Percentiles rank a stretch among this genome's conserved stretches.
Evolutionary conservation across 2,329 filamentous ascomycete species (phyloP).

Genomic region (Paramyrothecium roridum): DNA sequence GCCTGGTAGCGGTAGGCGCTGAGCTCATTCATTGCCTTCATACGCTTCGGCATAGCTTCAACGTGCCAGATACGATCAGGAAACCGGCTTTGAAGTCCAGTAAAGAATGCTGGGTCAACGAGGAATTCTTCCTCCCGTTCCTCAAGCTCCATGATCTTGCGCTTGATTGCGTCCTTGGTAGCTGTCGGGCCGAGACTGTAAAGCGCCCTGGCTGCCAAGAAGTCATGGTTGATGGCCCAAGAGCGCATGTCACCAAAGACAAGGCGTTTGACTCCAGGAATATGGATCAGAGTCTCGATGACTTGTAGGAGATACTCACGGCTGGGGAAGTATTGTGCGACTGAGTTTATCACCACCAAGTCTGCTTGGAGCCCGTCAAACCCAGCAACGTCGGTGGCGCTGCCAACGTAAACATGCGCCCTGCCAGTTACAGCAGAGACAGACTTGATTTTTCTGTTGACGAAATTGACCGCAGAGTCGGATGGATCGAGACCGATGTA

Average conservation of each 20-base stretch:
- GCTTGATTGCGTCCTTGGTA: constrained; percentile 3
- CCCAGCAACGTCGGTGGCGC: constrained; percentile 6
- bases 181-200: not conserved
- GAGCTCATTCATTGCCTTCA: not conserved
- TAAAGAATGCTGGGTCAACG: constrained; percentile 21
- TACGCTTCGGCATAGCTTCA: not conserved
- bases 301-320: constrained; percentile 4
- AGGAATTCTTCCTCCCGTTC: constrained; percentile 15
- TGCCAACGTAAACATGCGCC: constrained; percentile 7
- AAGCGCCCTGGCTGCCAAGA: constrained; percentile 7
- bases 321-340: constrained; percentile 6
- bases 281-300: not conserved
- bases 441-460: constrained; percentile 2
- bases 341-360: constrained; percentile 9
- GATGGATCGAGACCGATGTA: constrained; percentile 20
- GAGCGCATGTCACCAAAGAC: constrained; percentile 19
- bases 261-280: constrained; percentile 2
- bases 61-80: constrained; percentile 9
- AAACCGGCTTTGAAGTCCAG: not conserved
- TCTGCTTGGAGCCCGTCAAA: not conserved
- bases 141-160: constrained; percentile 8
- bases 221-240: constrained; percentile 9
- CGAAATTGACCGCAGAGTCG: constrained; percentile 6
- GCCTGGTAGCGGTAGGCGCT: not conserved
- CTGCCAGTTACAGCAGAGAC: constrained; percentile 5